Base-by-base conservation (phyloP, 352 stramenopile genomes). In the Globisporangium rhizosaccharum region DNA sequence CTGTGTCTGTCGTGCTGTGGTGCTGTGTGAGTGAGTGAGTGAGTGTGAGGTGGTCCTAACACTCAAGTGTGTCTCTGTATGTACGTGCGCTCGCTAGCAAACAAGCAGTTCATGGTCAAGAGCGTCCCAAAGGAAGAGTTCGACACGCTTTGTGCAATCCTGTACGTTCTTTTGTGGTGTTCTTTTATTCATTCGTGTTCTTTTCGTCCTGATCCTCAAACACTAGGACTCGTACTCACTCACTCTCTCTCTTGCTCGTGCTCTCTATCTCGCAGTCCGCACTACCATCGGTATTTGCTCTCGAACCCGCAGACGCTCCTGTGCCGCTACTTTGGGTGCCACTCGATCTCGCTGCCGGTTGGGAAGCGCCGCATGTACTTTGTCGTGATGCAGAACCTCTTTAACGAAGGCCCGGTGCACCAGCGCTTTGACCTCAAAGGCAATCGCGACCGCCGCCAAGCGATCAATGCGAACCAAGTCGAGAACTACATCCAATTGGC, bases 61-160 rank as follows among this genome's bases (percentile, higher is more conserved):
- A 63, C 23, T 44, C 57, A 46, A 36, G 36, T 53, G 55, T 65
- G n/a, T 46, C 15, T 57, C 0, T 55, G 10, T 28, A 9, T 46
- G 7, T 5, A 36, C 30, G 30, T 12, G 8, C 15, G 14, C n/a
- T 11, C 11, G 18, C 20, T 67, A 82, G 79, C 80, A 42, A 94
- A 94, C 74, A 85, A 87, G 47, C 80, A 90, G 61, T 94, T 90
- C 49, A 92, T 94, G 84, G 84, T 94, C 53, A 94, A 94, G 72
- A 92, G 82, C 59, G 84, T 94, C 30, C 84, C 84, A 0, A 89
- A 91, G 56, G 82, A 88, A 18, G 84, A 94, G 71, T 94, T 90
- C 51, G 80, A 92, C 65, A 87, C 79, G 53, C 63, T 94, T 6
- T 75, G 82, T 37, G 76, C 82, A 14, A 94, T 94, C 58, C 65